Conservation (phyloP, 108 stramenopile genomes). For the Nitzschia sp. region DNA sequence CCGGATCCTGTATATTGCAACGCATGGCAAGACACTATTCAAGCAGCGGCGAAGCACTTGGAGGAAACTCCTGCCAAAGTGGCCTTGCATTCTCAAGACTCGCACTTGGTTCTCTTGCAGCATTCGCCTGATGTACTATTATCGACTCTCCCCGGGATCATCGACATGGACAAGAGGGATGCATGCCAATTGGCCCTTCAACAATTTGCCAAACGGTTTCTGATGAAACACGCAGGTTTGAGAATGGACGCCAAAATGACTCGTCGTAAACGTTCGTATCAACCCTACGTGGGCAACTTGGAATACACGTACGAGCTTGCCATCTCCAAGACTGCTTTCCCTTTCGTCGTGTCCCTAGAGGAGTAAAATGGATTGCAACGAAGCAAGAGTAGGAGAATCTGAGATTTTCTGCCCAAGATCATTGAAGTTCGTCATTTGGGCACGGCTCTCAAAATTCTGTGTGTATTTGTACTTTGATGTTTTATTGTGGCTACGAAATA, state of each 20-base stretch:
- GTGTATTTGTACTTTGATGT: too few species aligned
- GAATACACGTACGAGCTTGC: slow-evolving; percentile 10
- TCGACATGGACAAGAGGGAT: not conserved
- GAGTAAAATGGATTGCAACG: too few species aligned
- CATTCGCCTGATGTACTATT: slow-evolving; percentile 1
- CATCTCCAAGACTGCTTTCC: slow-evolving; percentile 11
- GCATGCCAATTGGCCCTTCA: not conserved
- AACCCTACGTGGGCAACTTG: slow-evolving; percentile 15
- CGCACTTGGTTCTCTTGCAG: slow-evolving; percentile 24
- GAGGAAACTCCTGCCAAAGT: not conserved
- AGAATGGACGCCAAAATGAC: slow-evolving; percentile 2
- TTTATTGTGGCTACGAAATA: too few species aligned
- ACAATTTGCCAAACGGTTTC: slow-evolving; percentile 5
- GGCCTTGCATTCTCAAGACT: slow-evolving; percentile 24
- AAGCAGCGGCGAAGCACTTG: slow-evolving; percentile 20
- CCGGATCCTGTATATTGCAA: not conserved
- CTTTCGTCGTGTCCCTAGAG: not conserved
- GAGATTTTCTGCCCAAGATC: too few species aligned
- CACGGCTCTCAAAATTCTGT: too few species aligned
- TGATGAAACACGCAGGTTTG: not conserved
- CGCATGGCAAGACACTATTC: slow-evolving; percentile 27
- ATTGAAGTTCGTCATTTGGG: too few species aligned
- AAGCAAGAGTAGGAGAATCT: too few species aligned
- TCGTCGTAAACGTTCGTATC: slow-evolving; percentile 16
- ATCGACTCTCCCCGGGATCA: not conserved